Evolutionary conservation across 139 green algal species (phyloP).

Genomic region (Coelastrella sp.): DNA sequence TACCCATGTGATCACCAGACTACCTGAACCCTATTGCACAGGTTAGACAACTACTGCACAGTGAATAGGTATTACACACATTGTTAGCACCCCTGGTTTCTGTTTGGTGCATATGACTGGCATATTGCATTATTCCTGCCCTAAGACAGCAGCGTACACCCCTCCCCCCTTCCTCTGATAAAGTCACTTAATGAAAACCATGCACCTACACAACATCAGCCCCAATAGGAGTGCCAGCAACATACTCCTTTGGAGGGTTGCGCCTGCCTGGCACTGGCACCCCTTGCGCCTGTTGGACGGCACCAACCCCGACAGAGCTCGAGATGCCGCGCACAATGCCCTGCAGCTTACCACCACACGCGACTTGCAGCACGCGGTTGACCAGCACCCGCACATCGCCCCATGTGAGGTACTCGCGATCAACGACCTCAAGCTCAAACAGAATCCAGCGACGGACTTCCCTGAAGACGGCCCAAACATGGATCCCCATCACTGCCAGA

Average conservation of each 20-base stretch:
- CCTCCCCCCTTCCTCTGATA: too few species aligned
- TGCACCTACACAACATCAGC: too few species aligned
- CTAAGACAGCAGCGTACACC: too few species aligned
- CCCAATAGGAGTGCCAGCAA: too few species aligned
- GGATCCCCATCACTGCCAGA: background rate
- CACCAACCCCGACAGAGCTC: background rate
- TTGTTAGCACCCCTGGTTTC: too few species aligned
- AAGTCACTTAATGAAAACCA: too few species aligned
- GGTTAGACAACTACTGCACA: too few species aligned
- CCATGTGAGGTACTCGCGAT: background rate
- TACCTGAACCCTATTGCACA: too few species aligned
- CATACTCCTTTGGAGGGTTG: background rate
- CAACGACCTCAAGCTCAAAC: background rate
- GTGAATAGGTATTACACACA: too few species aligned
- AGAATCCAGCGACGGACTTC: slow-evolving; percentile 18
- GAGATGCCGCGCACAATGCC: background rate
- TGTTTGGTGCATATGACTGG: too few species aligned
- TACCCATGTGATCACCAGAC: too few species aligned
- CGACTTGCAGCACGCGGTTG: background rate
- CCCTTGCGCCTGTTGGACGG: background rate
- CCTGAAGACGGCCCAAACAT: background rate
- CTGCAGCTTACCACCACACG: background rate
- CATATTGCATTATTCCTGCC: too few species aligned
- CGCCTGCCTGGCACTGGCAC: background rate
- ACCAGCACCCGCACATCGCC: background rate